These are phyloP conservation scores for Rugonectria rugulosa DNA, from an alignment of 2,329 filamentous ascomycete genomes.

Conservation along the genomic window DNA sequence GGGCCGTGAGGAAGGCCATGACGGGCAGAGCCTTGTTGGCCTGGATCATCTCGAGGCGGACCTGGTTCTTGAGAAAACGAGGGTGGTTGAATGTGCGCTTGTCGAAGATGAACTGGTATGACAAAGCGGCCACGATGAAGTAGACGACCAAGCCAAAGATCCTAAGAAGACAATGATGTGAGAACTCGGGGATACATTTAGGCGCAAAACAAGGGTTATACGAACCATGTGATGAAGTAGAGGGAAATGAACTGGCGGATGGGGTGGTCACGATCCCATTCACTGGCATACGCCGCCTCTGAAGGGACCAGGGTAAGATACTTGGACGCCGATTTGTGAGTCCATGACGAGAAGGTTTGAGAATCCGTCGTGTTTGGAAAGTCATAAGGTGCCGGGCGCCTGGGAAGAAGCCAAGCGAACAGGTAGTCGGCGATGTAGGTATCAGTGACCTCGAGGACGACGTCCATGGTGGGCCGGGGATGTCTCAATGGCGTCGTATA, in stretches of 20 bases:
- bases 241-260: slow-evolving; percentile 77
- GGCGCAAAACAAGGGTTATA: slow-evolving; percentile 24
- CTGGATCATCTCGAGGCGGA: slow-evolving; percentile 84
- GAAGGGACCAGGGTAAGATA: slow-evolving; percentile 75
- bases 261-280: slow-evolving; percentile 79
- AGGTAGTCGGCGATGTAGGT: slow-evolving; percentile 81
- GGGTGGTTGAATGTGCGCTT: slow-evolving; percentile 89
- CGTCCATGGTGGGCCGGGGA: slow-evolving; percentile 74
- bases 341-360: slow-evolving; percentile 66
- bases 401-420: slow-evolving; percentile 77
- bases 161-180: slow-evolving; percentile 56
- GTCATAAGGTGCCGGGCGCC: slow-evolving; percentile 60
- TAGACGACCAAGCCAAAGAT: slow-evolving; percentile 86
- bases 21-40: slow-evolving; percentile 78
- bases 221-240: slow-evolving; percentile 86
- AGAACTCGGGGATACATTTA: slow-evolving; percentile 12
- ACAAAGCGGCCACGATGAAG: slow-evolving; percentile 82
- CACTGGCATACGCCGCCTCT: slow-evolving; percentile 80
- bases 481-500: neutral
- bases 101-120: slow-evolving; percentile 90
- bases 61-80: slow-evolving; percentile 94
- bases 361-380: slow-evolving; percentile 60
- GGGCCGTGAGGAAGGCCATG: slow-evolving; percentile 83
- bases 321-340: slow-evolving; percentile 76
- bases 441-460: slow-evolving; percentile 87